Evolutionary conservation across 179 eudicot species (phyloP).

Genomic region (Amaranthus tricolor): DNA sequence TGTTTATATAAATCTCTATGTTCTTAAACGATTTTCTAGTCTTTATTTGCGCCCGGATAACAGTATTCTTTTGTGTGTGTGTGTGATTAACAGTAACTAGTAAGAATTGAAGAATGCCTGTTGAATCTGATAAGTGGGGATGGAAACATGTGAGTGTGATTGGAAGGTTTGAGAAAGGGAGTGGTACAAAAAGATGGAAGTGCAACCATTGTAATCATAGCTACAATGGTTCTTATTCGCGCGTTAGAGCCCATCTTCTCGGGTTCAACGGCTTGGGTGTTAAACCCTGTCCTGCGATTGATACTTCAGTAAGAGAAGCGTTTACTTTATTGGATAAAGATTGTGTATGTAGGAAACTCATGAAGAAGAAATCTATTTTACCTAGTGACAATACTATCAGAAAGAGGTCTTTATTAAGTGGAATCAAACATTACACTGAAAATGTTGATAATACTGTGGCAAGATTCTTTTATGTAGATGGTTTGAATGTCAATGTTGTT

Average conservation of each 20-base stretch:
- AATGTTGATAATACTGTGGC: constrained; percentile 40
- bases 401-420: neutral
- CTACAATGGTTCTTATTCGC: constrained; percentile 48
- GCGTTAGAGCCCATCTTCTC: constrained; percentile 47
- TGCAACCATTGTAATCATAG: constrained; percentile 41
- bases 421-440: constrained; percentile 13
- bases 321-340: constrained; percentile 29
- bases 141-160: constrained; percentile 42
- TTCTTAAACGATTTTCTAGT: too few species aligned
- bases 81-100: neutral
- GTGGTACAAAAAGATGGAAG: constrained; percentile 46
- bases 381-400: constrained; percentile 11
- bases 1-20: too few species aligned
- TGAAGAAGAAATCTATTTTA: constrained; percentile 17
- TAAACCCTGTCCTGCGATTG: constrained; percentile 38
- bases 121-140: constrained; percentile 42
- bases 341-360: constrained; percentile 22
- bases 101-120: constrained; percentile 20
- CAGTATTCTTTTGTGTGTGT: neutral
- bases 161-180: constrained; percentile 39
- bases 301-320: constrained; percentile 31
- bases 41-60: neutral
- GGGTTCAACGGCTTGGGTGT: constrained; percentile 42
- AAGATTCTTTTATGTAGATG: constrained; percentile 40
- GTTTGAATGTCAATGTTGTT: constrained; percentile 29